A percentile compares a stretch with the other conserved stretches of the same genome.
phyloP scores from a whole-genome alignment of 2,329 filamentous ascomycete species.

The Arthrobotrys musiformis region DNA sequence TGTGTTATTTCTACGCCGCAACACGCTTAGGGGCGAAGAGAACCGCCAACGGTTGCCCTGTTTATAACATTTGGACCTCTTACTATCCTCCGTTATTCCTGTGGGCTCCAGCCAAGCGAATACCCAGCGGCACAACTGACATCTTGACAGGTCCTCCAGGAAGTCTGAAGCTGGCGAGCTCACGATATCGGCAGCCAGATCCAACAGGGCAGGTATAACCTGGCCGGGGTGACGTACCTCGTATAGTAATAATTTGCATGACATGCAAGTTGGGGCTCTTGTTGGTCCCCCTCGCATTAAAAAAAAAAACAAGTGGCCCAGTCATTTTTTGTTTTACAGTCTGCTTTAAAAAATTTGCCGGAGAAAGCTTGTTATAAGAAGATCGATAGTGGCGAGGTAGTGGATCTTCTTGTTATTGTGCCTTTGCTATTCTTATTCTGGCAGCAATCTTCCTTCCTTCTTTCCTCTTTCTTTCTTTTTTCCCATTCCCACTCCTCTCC shows the following conservation, averaged over 20 bases:
- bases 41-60: background rate
- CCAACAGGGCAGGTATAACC: constrained; percentile 15
- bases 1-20: constrained; percentile 11
- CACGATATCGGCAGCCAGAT: constrained; percentile 5
- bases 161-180: constrained; percentile 19
- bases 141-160: constrained; percentile 6
- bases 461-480: background rate
- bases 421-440: constrained; percentile 14
- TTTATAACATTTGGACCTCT: background rate
- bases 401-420: constrained; percentile 1
- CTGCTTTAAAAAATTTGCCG: background rate
- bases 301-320: background rate
- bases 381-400: constrained; percentile 1
- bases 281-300: background rate
- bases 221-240: constrained; percentile 4
- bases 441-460: constrained; percentile 6
- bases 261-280: background rate
- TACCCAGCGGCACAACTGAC: background rate
- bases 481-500: background rate
- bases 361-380: constrained; percentile 17
- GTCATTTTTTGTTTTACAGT: background rate
- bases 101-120: background rate
- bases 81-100: background rate
- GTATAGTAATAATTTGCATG: background rate
- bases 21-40: background rate